Evolutionary conservation across 495 filamentous ascomycete genomes (phyloP), one percentile per base, ranked within the genome.

Genomic region (Neohortaea acidophila): DNA sequence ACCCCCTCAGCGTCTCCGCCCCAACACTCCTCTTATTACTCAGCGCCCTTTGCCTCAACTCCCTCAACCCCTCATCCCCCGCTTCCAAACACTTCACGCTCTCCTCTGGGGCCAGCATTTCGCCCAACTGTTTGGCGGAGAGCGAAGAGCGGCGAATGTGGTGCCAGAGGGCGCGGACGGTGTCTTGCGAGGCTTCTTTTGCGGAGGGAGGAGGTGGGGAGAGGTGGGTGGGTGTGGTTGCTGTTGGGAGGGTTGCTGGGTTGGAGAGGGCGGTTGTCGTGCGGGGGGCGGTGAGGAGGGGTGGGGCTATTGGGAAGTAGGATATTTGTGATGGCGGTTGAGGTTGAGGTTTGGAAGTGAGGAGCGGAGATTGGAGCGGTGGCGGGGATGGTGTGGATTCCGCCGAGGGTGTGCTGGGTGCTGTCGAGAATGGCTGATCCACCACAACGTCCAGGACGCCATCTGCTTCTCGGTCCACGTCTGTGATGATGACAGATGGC

Each of bases 21-120:
- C 51, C 51, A 9, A 54, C 38, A 25, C 49, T 51, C 12, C 51
- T 35, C 41, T 54, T 51, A 36, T 54, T 54, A 29, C 33, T 35
- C n/a, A 54, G 21, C 17, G 51, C 51, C 19, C 32, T 20, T n/a
- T 37, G 34, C 27, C 47, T 24, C 17, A 53, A 24, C 36, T 45
- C 42, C 29, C 23, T 31, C 14, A 49, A 12, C 11, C 14, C 14
- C 21, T 47, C 41, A 19, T 51, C 48, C 1, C 24, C 12, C 7
- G 22, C 32, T 33, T 50, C 47, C 13, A 53, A 33, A 3, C 36
- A 12, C 18, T 33, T 18, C 4, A 33, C 27, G n/a, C 11, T 25
- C 8, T 6, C 2, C 13, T 39, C 31, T 2, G 22, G 15, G 4
- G 44, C 34, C 13, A 44, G 26, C n/a, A n/a, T n/a, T 9, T 43